Evolutionary conservation across 345 rosid species (phyloP).

Genomic region (Atalantia buxifolia): DNA sequence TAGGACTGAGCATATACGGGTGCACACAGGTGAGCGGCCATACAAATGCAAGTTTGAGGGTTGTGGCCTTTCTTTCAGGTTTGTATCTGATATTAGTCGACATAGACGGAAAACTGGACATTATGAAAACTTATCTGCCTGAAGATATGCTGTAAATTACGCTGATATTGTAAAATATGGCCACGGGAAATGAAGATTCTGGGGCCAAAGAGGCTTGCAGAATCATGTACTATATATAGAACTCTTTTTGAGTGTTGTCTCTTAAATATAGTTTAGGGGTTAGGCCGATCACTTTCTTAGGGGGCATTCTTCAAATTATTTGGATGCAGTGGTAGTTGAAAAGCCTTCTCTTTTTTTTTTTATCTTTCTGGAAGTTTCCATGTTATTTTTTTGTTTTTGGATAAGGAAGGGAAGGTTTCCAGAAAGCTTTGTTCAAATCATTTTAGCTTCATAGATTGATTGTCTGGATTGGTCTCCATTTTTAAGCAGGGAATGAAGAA

Average conservation of each 20-base stretch:
- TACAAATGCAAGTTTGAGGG: constrained; percentile 78
- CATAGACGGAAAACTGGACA: constrained; percentile 96
- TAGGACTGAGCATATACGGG: constrained; percentile 92
- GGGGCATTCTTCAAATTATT: constrained; percentile 20
- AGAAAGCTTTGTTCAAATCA: not conserved
- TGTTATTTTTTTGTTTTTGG: not conserved
- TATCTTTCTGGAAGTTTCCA: not conserved
- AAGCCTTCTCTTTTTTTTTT: not conserved
- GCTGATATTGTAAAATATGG: constrained; percentile 18
- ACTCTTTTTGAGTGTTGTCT: constrained; percentile 8
- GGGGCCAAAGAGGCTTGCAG: constrained; percentile 11
- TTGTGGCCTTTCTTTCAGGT: constrained; percentile 86
- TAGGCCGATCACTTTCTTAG: constrained; percentile 26
- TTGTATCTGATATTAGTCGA: constrained; percentile 90
- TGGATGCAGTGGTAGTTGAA: constrained; percentile 25
- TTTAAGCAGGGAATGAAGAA: not conserved
- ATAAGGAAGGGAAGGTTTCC: not conserved
- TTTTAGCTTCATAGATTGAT: not conserved
- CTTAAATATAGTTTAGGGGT: constrained; percentile 17
- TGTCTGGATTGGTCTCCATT: not conserved
- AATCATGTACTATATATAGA: constrained; percentile 19
- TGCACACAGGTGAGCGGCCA: constrained; percentile 93
- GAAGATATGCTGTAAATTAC: constrained; percentile 12
- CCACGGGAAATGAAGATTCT: constrained; percentile 12
- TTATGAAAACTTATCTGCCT: constrained; percentile 39